Base-by-base conservation (phyloP, 176 grass and related monocot species). In the Aegilops tauschii region DNA sequence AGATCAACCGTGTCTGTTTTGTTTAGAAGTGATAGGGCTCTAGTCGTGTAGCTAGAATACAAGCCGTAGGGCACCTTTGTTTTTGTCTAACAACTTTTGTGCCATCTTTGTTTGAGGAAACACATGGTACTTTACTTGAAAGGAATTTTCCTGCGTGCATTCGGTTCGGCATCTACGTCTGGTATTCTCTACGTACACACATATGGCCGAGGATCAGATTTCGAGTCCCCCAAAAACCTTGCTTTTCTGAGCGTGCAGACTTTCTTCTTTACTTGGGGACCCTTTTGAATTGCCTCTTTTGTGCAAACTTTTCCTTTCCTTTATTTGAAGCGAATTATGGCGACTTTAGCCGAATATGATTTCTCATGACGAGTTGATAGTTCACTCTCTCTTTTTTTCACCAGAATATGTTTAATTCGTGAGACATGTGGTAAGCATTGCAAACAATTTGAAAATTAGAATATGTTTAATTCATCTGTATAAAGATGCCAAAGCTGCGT, bases 141-240 rank as follows among this genome's bases (percentile, higher is more conserved):
- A 88, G 78, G 69, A 77, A 64, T 88, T 85, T 85, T 72, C 77
- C 64, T 82, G 21, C 80, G 40, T 52, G 61, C 47, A 69, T 88
- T 77, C 73, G 81, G 69, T 63, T 81, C 74, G 85, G 69, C 85
- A 88, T 81, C 69, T 54, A 73, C 58, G n/a, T 39, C 75, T n/a
- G 5, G 73, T 80, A 91, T 87, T 80, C 62, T 76, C 67, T 42
- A 36, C n/a, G 50, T 61, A 77, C 31, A 91, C 49, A 77, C 40
- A 88, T 82, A 91, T 82, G 90, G 61, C 17, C 13, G 82, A 72
- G 86, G 80, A 82, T 91, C 82, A 54, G 70, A 65, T 91, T 91
- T 91, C 81, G 85, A 77, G 70, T 74, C 36, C 62, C 62, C 29
- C 13, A 68, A 88, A 91, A 85, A 76, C 17, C 14, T 36, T 50